phyloP scores from a whole-genome alignment of 345 rosid genomes.

The Erucastrum elatum region DNA sequence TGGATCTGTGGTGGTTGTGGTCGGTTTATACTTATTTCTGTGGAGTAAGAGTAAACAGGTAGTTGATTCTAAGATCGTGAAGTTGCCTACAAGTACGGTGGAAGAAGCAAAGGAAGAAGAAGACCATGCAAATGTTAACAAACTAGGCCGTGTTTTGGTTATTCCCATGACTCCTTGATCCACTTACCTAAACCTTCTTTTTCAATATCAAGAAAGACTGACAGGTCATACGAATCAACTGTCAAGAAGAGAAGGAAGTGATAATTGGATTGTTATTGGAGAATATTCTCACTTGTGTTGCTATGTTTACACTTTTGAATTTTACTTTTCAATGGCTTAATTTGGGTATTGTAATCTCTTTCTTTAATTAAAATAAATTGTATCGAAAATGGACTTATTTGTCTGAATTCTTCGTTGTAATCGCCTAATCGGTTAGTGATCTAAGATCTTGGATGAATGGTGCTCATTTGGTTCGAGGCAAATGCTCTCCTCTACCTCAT shows the following conservation, averaged over 20 bases:
- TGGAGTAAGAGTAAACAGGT: slow-evolving; percentile 38
- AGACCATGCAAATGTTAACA: slow-evolving; percentile 7
- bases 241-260: slow-evolving; percentile 3
- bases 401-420: neutral
- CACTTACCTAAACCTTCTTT: neutral
- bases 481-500: too few relatives aligned
- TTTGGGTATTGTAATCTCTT: slow-evolving; percentile 19
- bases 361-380: neutral
- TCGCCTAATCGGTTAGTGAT: too few relatives aligned
- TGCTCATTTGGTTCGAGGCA: too few relatives aligned
- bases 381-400: neutral
- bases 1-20: slow-evolving; percentile 36
- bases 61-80: neutral
- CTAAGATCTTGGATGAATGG: too few relatives aligned
- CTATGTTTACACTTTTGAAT: neutral
- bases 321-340: neutral
- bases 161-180: slow-evolving; percentile 43
- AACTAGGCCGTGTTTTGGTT: slow-evolving; percentile 23
- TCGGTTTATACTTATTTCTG: slow-evolving; percentile 37
- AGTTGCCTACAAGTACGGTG: slow-evolving; percentile 24
- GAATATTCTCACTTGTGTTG: neutral
- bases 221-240: neutral
- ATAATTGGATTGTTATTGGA: neutral
- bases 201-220: neutral
- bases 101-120: slow-evolving; percentile 36